phyloP scores from a whole-genome alignment of 371 early-diverging fungal species.

The Dichotomocladium elegans region DNA sequence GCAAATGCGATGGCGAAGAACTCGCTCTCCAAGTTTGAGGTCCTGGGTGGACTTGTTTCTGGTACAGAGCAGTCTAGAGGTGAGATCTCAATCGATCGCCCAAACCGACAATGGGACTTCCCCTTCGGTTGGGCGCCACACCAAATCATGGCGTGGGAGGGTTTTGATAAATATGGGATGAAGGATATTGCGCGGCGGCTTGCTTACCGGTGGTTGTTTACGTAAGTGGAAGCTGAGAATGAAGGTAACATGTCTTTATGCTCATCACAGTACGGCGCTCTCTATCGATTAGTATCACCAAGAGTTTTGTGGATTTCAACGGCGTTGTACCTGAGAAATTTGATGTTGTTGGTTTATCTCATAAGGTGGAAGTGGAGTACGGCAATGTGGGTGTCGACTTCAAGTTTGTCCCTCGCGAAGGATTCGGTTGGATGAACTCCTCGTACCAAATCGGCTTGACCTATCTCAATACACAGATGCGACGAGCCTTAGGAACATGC shows the following conservation, averaged over 20 bases:
- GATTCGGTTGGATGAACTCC: slow-evolving; percentile 98
- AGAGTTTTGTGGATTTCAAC: slow-evolving; percentile 93
- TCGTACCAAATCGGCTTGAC: slow-evolving; percentile 81
- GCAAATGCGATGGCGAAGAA: slow-evolving; percentile 46
- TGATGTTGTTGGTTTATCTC: slow-evolving; percentile 86
- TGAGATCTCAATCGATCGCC: slow-evolving; percentile 64
- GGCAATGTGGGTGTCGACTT: slow-evolving; percentile 94
- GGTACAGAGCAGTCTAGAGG: slow-evolving; percentile 83
- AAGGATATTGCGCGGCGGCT: slow-evolving; percentile 64
- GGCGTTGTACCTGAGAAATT: slow-evolving; percentile 97
- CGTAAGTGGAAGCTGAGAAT: too few species aligned
- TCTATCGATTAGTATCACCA: slow-evolving; percentile 69
- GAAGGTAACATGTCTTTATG: too few species aligned
- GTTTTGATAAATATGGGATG: slow-evolving; percentile 74
- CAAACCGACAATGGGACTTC: slow-evolving; percentile 92
- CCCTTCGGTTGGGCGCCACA: slow-evolving; percentile 95
- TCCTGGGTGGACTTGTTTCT: slow-evolving; percentile 74
- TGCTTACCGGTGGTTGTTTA: slow-evolving; percentile 91
- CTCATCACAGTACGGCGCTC: too few species aligned
- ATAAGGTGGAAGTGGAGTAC: slow-evolving; percentile 90
- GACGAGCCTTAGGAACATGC: slow-evolving; percentile 78
- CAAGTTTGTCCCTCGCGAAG: slow-evolving; percentile 90
- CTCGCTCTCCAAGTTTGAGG: slow-evolving; percentile 66
- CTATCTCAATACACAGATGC: slow-evolving; percentile 65
- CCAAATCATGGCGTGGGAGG: slow-evolving; percentile 92